Evolutionary conservation across 345 rosid species (phyloP), one percentile per base, ranked within the genome.

Genomic region (Iberis pinnata): DNA sequence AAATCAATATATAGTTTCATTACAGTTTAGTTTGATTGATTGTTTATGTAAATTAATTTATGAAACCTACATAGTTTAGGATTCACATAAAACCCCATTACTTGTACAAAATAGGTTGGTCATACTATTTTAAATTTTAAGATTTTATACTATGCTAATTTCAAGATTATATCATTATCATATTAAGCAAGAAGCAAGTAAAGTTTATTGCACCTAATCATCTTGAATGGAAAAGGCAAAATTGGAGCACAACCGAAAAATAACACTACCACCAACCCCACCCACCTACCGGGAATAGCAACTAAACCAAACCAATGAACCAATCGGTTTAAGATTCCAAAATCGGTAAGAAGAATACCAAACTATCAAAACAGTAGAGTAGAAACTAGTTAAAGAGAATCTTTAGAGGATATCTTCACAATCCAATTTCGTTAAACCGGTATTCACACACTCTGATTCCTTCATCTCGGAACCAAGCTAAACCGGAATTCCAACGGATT

Each of bases 161-260:
- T n/a, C n/a, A n/a, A n/a, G n/a, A n/a, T n/a, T n/a, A n/a, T n/a
- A n/a, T n/a, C n/a, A n/a, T n/a, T n/a, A n/a, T n/a, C n/a, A n/a
- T n/a, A n/a, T n/a, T n/a, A n/a, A n/a, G n/a, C n/a, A n/a, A n/a
- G n/a, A n/a, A n/a, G n/a, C n/a, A n/a, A n/a, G n/a, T n/a, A n/a
- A n/a, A n/a, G n/a, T n/a, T n/a, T n/a, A n/a, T n/a, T n/a, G n/a
- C 65, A 66, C 70, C 70, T 59, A 66, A 65, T 65, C 29, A 37
- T 38, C 70, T 66, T 66, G 65, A 59, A 59, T 58, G 64, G 37
- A 59, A 53, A 66, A 53, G 55, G 49, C 53, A n/a, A 18, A 36
- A 52, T 15, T 49, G 29, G 42, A 58, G 70, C 54, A 51, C 64
- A 51, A 58, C 43, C 29, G 65, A 53, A 52, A 53, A 52, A 37